Evolutionary conservation across 2,329 filamentous ascomycete species (phyloP), one percentile per base, ranked within the genome.

Genomic region (Nemania sp.): DNA sequence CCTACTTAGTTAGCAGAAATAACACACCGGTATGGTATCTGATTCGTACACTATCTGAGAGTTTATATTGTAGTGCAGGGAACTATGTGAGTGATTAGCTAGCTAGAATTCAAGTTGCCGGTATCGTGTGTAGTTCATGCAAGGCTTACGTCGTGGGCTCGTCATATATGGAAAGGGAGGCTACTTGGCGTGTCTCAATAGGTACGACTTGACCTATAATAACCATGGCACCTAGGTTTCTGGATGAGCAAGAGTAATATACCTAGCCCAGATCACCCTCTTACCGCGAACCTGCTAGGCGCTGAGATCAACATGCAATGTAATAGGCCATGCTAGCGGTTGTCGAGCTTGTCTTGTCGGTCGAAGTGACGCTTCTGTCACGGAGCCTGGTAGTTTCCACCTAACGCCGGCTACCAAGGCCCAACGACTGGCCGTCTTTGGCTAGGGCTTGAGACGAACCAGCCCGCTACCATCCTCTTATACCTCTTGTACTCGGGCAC

Each of bases 61-160:
- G 25, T 29, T n/a, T n/a, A n/a, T n/a, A n/a, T n/a, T n/a, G n/a
- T n/a, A n/a, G n/a, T n/a, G n/a, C n/a, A n/a, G n/a, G n/a, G n/a
- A n/a, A n/a, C n/a, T n/a, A n/a, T n/a, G n/a, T n/a, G n/a, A n/a
- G n/a, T 3, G 25, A 29, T 29, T 29, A 29, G 15, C 21, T 29
- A n/a, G n/a, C n/a, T n/a, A n/a, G 5, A 5, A 29, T 7, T 13
- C 32, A 4, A 10, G 25, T 48, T 10, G 3, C 12, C 15, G 18
- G 42, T 48, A 25, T 21, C 32, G 46, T n/a, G n/a, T n/a, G n/a
- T n/a, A n/a, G 25, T 45, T 45, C 43, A 51, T 50, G 45, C 29
- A 56, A 46, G 29, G 21, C 15, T 56, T 17, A 47, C 52, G 47
- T 50, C 15, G 46, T 46, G 21, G 21, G 48, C 34, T n/a, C 45